Base-by-base conservation (phyloP, 202 grass and related monocot genomes). In the Digitaria exilis region DNA sequence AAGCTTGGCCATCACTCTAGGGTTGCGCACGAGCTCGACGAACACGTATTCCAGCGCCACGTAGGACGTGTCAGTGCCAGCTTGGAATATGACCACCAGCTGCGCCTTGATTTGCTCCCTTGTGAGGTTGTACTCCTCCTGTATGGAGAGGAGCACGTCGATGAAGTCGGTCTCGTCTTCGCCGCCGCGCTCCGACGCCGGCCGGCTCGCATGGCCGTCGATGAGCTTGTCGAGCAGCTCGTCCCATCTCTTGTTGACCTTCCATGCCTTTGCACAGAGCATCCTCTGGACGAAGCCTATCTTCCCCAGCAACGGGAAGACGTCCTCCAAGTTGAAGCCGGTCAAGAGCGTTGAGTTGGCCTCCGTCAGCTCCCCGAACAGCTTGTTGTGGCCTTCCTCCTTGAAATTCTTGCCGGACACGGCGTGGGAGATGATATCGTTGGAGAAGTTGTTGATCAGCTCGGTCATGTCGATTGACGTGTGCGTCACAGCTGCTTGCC, bases 321-420 rank as follows among this genome's bases (percentile, higher is more conserved):
- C 84, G 66, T 91, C 85, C 51, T 59, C 82, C 1, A 88, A 0
- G 48, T 71, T 70, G 73, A 91, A 88, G 1, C 56, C 69, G 0
- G 71, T 25, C 1, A 78, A 0, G 7, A 84, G 72, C 0, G 13
- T 4, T 1, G 12, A 1, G 57, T 81, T 88, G 0, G 39, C 50
- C 28, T 73, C 26, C 2, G 82, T n/a, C 4, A 91, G 43, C 22
- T 85, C 56, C 39, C 45, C 25, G 42, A 91, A 76, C 7, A 82
- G 7, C 8, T 25, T 34, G 19, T 84, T 75, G 35, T 75, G 58
- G 15, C 86, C 77, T 29, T 62, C 71, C 18, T 78, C 73, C 8
- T 54, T 62, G 8, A 34, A 69, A 52, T 76, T 80, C 71, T 84
- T 76, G 15, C 89, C 80, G 2, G 84, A 87, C 12, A 88, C 56